phyloP scores from a whole-genome alignment of 306 rosid species.

The Parietaria judaica region DNA sequence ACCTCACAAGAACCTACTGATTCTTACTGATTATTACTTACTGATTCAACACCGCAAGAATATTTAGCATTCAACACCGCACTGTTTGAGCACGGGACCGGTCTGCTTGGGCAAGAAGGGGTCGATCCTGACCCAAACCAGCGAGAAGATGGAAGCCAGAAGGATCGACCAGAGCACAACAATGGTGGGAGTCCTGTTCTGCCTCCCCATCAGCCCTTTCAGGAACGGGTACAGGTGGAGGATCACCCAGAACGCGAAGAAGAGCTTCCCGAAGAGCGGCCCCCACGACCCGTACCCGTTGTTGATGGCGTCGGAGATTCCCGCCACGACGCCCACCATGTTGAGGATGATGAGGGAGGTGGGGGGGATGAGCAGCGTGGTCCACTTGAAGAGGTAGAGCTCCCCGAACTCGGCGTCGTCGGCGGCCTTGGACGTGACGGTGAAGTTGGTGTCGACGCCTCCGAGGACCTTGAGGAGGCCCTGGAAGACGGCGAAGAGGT shows the following conservation, averaged over 20 bases:
- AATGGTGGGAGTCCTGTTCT: constrained; percentile 86
- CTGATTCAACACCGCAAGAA: not conserved
- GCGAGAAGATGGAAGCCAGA: constrained; percentile 68
- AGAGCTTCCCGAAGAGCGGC: constrained; percentile 75
- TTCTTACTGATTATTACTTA: not conserved
- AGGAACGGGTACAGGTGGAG: constrained; percentile 93
- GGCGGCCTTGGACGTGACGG: constrained; percentile 58
- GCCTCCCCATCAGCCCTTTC: constrained; percentile 87
- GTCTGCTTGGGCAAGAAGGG: constrained; percentile 78
- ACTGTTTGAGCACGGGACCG: constrained; percentile 85
- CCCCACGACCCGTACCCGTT: constrained; percentile 94
- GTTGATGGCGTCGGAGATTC: constrained; percentile 82
- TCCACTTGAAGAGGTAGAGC: constrained; percentile 87
- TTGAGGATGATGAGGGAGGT: constrained; percentile 75
- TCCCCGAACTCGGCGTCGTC: constrained; percentile 45
- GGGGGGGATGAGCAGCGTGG: constrained; percentile 84
- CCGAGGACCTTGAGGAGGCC: constrained; percentile 81
- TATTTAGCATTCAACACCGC: constrained; percentile 69
- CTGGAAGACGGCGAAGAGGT: constrained; percentile 81
- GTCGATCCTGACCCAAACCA: constrained; percentile 89
- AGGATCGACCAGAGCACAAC: constrained; percentile 83
- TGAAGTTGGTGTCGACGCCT: constrained; percentile 55
- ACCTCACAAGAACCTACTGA: not conserved
- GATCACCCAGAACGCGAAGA: constrained; percentile 89
- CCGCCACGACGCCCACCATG: constrained; percentile 92